Evolutionary conservation across 176 grass and related monocot species (phyloP).

Genomic region (Canna indica): DNA sequence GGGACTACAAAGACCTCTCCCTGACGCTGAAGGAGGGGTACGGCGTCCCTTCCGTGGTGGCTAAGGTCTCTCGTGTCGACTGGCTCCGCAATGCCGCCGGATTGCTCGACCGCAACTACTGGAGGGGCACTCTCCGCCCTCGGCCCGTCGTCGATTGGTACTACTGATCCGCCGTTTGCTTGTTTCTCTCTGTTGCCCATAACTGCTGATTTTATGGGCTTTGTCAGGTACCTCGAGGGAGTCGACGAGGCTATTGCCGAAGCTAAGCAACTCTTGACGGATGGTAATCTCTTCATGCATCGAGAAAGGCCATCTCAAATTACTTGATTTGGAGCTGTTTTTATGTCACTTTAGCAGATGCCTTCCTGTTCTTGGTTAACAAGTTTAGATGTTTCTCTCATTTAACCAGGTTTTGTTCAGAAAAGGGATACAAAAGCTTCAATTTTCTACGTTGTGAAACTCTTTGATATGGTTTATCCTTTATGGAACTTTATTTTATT

Average conservation of each 20-base stretch:
- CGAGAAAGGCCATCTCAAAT: not conserved
- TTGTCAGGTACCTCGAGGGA: slow-evolving; percentile 62
- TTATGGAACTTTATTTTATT: too few relatives aligned
- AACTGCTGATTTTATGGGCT: not conserved
- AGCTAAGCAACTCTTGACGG: slow-evolving; percentile 30
- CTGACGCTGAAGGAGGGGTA: slow-evolving; percentile 50
- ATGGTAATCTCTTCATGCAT: slow-evolving; percentile 21
- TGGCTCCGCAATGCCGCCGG: slow-evolving; percentile 89
- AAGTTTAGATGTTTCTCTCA: too few relatives aligned
- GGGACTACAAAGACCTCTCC: slow-evolving; percentile 52
- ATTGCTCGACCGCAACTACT: slow-evolving; percentile 60
- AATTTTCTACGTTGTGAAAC: too few relatives aligned
- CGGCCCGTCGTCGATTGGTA: slow-evolving; percentile 78
- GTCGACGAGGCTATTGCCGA: slow-evolving; percentile 58
- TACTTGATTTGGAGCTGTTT: not conserved
- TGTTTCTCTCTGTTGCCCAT: not conserved
- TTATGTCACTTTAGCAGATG: not conserved
- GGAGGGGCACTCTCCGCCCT: slow-evolving; percentile 64
- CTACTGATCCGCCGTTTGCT: not conserved
- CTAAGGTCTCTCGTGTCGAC: slow-evolving; percentile 57
- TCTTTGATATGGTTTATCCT: too few relatives aligned
- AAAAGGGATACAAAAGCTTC: not conserved
- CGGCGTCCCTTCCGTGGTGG: slow-evolving; percentile 56
- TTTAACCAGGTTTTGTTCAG: too few relatives aligned
- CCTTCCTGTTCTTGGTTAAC: too few relatives aligned